Base-by-base conservation (phyloP, 371 early-diverging fungal species). In the Quaeritorhiza haematococci region DNA sequence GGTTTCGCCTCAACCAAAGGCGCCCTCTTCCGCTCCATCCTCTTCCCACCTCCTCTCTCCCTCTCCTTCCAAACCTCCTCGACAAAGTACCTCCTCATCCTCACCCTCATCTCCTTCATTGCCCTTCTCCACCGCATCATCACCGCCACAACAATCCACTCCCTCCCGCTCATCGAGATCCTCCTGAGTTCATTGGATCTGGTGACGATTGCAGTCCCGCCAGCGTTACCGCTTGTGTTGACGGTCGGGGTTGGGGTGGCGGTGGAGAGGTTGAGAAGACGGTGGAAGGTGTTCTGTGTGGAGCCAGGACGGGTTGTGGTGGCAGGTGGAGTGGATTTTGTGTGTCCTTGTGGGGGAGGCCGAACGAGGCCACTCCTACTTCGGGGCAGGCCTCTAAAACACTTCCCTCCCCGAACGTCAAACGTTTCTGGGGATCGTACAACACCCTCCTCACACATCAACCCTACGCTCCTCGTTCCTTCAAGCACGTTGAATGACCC, bases 361-460 rank as follows among this genome's bases (percentile, higher is more conserved):
- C n/a, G n/a, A n/a, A n/a, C n/a, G n/a, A n/a, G n/a, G n/a, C n/a
- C n/a, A n/a, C n/a, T n/a, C n/a, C n/a, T n/a, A n/a, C n/a, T n/a
- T n/a, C n/a, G n/a, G n/a, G n/a, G n/a, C n/a, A n/a, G n/a, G n/a
- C n/a, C n/a, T n/a, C n/a, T n/a, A n/a, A n/a, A n/a, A n/a, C n/a
- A n/a, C n/a, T n/a, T n/a, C n/a, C n/a, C n/a, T n/a, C n/a, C n/a
- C n/a, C 61, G 67, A 13, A 57, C 78, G 24, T 67, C 78, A 47
- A 59, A 64, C 10, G 72, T 75, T 13, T 68, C 81, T 45, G 83
- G 83, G 79, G 85, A 85, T 53, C 83, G 83, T 50, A 85, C 85
- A 28, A 84, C 83, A 7, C n/a, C 83, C 85, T 17, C 59, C 83
- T n/a, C 83, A 83, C 13, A 48, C 53, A 3, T 45, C 66, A 7